Percentiles rank a stretch among this genome's conserved stretches.
These are phyloP conservation scores for Stephanodiscus minutulus DNA, from an alignment of 108 stramenopile genomes.

Conservation along the genomic window DNA sequence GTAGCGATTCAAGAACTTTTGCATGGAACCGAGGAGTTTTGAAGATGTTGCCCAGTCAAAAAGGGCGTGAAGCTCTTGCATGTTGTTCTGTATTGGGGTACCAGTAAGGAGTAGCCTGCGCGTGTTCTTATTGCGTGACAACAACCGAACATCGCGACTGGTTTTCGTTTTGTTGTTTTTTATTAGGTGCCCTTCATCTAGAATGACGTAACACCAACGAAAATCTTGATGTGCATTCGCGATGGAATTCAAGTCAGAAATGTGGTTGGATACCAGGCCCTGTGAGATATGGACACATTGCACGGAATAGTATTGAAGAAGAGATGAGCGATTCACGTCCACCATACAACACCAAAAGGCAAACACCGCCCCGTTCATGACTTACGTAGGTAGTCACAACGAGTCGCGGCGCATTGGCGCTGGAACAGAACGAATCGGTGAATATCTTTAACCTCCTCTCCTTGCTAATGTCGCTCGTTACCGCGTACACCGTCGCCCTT, in stretches of 20 bases:
- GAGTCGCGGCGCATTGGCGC: constrained; percentile 54
- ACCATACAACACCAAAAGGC: too few relatives aligned
- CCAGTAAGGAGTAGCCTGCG: constrained; percentile 89
- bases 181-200: constrained; percentile 97
- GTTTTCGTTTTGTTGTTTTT: constrained; percentile 86
- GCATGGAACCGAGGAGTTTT: constrained; percentile 57
- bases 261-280: constrained; percentile 60
- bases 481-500: constrained; percentile 54
- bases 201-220: constrained; percentile 90
- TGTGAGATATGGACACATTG: not conserved
- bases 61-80: constrained; percentile 90
- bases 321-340: not conserved
- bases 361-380: too few relatives aligned
- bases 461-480: constrained; percentile 55
- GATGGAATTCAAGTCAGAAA: constrained; percentile 32
- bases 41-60: constrained; percentile 91
- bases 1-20: constrained; percentile 64
- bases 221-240: not conserved
- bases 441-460: constrained; percentile 49
- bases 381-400: constrained; percentile 72
- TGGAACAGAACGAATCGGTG: constrained; percentile 56
- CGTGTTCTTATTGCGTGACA: constrained; percentile 55
- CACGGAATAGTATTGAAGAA: not conserved
- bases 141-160: constrained; percentile 62
- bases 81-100: constrained; percentile 48